Evolutionary conservation across 306 rosid species (phyloP).

Genomic region (Dryas octopetala): DNA sequence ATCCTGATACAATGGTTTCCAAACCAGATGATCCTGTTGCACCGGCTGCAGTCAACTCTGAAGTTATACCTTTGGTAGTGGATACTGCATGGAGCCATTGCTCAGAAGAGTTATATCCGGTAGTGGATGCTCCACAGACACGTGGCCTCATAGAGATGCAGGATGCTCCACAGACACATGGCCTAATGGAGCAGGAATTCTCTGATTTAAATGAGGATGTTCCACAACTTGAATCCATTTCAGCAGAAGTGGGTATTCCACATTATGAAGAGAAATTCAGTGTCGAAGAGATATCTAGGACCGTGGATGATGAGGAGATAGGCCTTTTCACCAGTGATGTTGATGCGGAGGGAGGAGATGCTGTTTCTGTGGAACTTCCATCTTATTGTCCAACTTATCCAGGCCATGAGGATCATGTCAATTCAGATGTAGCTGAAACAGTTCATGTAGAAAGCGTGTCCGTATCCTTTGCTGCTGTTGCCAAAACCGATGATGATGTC

Average conservation of each 20-base stretch:
- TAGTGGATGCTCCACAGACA: conserved; percentile 19
- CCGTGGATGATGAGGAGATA: conserved; percentile 36
- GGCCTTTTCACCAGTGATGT: conserved; percentile 31
- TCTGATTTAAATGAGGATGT: conserved; percentile 29
- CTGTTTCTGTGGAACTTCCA: conserved; percentile 29
- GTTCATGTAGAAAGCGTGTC: conserved; percentile 20
- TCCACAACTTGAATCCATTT: conserved; percentile 42
- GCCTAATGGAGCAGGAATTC: conserved; percentile 30
- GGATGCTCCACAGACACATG: conserved; percentile 8
- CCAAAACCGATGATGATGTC: conserved; percentile 23
- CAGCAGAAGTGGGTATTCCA: conserved; percentile 30
- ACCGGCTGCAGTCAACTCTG: conserved; percentile 39
- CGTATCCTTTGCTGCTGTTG: conserved; percentile 12
- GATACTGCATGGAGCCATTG: conserved; percentile 24
- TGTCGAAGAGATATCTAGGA: conserved; percentile 36
- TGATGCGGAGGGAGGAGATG: conserved; percentile 35
- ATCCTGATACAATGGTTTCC: conserved; percentile 12
- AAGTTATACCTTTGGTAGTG: conserved; percentile 34
- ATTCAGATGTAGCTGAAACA: conserved; percentile 26
- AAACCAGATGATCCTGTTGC: conserved; percentile 26
- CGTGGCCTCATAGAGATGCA: conserved; percentile 22
- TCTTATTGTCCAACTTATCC: conserved; percentile 26
- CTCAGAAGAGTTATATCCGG: conserved; percentile 23
- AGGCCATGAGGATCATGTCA: conserved; percentile 30
- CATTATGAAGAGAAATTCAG: conserved; percentile 27